Evolutionary conservation across 176 grass and related monocot genomes (phyloP).

Genomic region (Lolium perenne): DNA sequence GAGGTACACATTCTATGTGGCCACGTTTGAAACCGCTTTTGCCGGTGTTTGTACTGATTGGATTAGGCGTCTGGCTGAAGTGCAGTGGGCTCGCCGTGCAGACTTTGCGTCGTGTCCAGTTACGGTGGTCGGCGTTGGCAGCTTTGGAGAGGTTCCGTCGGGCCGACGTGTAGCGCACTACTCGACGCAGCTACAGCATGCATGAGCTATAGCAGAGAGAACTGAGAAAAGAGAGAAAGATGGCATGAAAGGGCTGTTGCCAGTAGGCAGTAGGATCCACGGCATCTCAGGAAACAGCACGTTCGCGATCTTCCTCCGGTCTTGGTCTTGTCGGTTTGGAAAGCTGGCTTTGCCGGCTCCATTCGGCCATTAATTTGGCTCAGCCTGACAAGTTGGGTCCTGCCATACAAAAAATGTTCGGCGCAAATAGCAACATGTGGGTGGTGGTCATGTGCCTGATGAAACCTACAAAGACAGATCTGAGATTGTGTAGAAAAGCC

Average conservation of each 20-base stretch:
- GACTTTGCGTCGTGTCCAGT: neutral
- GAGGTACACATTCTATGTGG: neutral
- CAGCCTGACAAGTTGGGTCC: no score
- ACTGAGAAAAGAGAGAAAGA: neutral
- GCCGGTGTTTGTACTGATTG: neutral
- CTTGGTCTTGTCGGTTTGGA: neutral
- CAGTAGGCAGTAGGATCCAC: neutral
- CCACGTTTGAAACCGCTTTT: neutral
- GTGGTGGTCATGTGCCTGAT: no score
- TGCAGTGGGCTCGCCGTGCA: neutral
- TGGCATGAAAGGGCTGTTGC: neutral
- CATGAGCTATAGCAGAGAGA: neutral
- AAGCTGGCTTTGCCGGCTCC: no score
- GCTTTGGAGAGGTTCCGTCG: neutral
- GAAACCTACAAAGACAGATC: no score
- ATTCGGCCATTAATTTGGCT: no score
- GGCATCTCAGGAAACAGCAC: neutral
- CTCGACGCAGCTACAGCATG: neutral
- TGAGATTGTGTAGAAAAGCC: no score
- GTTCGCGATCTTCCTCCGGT: neutral
- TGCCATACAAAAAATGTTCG: neutral
- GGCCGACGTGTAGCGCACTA: neutral
- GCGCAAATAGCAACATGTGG: neutral
- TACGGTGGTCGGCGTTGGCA: neutral
- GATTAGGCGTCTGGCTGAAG: neutral